Percentiles rank a stretch among this genome's conserved stretches.
Evolutionary conservation across 371 early-diverging fungal species (phyloP).

Genomic region (Circinella umbellata): DNA sequence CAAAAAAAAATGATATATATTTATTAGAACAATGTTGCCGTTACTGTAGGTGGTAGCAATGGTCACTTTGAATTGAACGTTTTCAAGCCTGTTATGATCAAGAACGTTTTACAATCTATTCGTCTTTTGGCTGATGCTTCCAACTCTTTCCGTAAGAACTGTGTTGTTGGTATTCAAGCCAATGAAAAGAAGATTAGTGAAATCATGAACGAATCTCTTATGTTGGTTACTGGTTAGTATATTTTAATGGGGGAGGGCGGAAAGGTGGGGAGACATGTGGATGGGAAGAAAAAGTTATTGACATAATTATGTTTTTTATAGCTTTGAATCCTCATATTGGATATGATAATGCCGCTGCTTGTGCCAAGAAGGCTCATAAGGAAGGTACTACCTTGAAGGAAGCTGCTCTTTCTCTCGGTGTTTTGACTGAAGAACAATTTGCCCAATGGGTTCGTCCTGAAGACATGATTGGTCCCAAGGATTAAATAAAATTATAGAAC

Average conservation of each 20-base stretch:
- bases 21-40: constrained; percentile 79
- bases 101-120: constrained; percentile 90
- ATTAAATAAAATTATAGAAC: neutral
- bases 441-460: constrained; percentile 92
- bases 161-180: constrained; percentile 90
- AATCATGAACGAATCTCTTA: constrained; percentile 62
- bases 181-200: constrained; percentile 85
- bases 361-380: constrained; percentile 96
- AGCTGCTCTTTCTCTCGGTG: constrained; percentile 80
- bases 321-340: constrained; percentile 58
- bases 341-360: constrained; percentile 82
- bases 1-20: neutral
- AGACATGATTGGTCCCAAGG: constrained; percentile 81
- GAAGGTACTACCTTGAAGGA: constrained; percentile 82
- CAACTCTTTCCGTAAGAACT: constrained; percentile 88
- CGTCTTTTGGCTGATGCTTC: constrained; percentile 86
- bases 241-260: too few relatives aligned
- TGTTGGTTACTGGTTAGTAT: constrained; percentile 33
- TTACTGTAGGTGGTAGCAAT: constrained; percentile 88
- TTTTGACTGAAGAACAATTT: constrained; percentile 87
- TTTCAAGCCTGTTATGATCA: constrained; percentile 97
- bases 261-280: too few relatives aligned
- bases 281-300: too few relatives aligned
- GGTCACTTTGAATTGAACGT: constrained; percentile 99
- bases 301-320: constrained; percentile 33